phyloP scores from a whole-genome alignment of 2,329 filamentous ascomycete genomes.

The Apiospora saccharicola region DNA sequence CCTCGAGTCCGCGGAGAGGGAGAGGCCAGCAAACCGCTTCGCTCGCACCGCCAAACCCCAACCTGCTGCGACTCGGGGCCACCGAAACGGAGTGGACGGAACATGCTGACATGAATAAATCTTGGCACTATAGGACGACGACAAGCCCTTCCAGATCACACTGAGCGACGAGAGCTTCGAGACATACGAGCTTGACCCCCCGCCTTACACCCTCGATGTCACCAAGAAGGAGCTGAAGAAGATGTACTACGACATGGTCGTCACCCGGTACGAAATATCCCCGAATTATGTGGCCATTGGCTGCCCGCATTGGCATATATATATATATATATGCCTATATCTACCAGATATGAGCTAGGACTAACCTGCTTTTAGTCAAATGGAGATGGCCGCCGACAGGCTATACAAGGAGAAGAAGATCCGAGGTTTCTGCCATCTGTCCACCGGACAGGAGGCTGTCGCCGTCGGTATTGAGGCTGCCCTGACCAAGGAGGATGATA shows the following conservation, averaged over 20 bases:
- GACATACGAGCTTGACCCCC: constrained; percentile 98
- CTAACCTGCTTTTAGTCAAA: constrained; percentile 69
- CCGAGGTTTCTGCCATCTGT: constrained; percentile 98
- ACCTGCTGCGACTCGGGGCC: neutral
- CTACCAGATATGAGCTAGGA: neutral
- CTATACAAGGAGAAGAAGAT: constrained; percentile 99
- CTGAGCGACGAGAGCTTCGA: constrained; percentile 99
- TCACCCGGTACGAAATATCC: constrained; percentile 74
- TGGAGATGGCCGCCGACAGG: constrained; percentile 99
- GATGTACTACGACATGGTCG: constrained; percentile 99
- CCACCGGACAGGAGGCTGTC: constrained; percentile 96
- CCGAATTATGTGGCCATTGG: constrained; percentile 7
- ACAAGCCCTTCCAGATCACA: constrained; percentile 89
- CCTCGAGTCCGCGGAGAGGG: neutral
- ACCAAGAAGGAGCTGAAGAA: constrained; percentile 98
- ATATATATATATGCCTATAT: no score
- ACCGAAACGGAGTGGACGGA: constrained; percentile 2
- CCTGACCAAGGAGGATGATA: constrained; percentile 87
- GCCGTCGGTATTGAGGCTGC: constrained; percentile 97
- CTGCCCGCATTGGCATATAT: constrained; percentile 9
- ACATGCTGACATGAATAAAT: constrained; percentile 31
- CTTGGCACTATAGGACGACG: constrained; percentile 73
- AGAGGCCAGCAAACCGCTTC: neutral
- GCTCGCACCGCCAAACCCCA: neutral
- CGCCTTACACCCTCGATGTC: constrained; percentile 87